Evolutionary conservation across 2,329 filamentous ascomycete species (phyloP).

Genomic region (Clarireedia hainanense): DNA sequence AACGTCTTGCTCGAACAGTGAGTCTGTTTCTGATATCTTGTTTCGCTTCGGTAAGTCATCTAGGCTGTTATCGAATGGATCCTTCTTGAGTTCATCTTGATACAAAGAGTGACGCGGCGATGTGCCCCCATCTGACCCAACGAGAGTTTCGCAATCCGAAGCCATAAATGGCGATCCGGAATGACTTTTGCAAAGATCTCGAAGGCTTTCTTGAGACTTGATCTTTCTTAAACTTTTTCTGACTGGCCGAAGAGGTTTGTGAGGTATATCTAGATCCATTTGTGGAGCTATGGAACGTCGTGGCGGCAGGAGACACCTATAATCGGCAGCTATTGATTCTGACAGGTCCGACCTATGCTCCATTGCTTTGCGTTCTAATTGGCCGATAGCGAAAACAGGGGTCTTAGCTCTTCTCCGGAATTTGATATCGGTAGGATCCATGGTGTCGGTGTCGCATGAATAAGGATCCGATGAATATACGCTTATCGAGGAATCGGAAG

Average conservation of each 20-base stretch:
- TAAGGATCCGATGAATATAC: conserved; percentile 9
- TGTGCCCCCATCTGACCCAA: conserved; percentile 11
- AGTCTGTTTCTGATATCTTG: conserved; percentile 4
- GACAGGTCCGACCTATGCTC: conserved; percentile 12
- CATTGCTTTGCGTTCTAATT: conserved; percentile 18
- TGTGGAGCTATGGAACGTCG: conserved; percentile 7
- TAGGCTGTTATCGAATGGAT: neutral
- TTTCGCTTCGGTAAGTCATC: neutral
- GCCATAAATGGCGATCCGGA: neutral
- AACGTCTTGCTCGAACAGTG: conserved; percentile 12
- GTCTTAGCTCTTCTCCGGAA: conserved; percentile 20
- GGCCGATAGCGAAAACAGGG: conserved; percentile 24
- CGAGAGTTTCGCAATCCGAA: conserved; percentile 12
- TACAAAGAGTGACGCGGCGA: conserved; percentile 4
- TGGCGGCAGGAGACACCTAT: conserved; percentile 17
- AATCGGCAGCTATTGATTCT: conserved; percentile 19
- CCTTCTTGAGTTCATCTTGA: neutral
- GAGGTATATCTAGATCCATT: conserved; percentile 3
- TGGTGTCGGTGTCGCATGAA: neutral
- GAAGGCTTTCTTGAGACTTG: conserved; percentile 24
- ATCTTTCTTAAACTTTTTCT: conserved; percentile 21
- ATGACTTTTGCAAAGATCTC: conserved; percentile 18
- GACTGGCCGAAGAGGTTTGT: neutral
- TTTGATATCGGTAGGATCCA: neutral
- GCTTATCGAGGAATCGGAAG: conserved; percentile 11